These are phyloP conservation scores for Tuber aestivum DNA, from an alignment of 495 filamentous ascomycete species.

Conservation along the genomic window DNA sequence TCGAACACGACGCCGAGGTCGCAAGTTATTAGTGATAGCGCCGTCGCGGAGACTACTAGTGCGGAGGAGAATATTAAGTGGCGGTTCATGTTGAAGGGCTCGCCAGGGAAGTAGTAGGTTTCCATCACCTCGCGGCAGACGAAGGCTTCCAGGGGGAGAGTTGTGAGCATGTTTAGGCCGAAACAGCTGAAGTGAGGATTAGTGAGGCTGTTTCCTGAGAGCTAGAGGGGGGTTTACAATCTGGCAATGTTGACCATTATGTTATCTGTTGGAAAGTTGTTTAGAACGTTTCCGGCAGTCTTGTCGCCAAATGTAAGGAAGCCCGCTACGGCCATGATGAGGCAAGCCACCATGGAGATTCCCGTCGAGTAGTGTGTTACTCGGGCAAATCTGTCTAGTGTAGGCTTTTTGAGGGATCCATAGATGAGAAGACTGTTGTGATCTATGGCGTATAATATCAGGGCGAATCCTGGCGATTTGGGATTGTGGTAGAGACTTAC, in stretches of 20 bases:
- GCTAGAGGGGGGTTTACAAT: conserved; percentile 51
- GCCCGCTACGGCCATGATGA: conserved; percentile 79
- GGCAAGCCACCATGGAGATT: conserved; percentile 81
- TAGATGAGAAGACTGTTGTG: conserved; percentile 97
- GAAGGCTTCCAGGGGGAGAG: conserved; percentile 89
- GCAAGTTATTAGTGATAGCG: conserved; percentile 72
- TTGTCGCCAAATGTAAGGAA: conserved; percentile 89
- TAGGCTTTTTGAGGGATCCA: conserved; percentile 87
- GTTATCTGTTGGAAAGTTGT: conserved; percentile 90
- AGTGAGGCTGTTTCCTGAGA: neutral
- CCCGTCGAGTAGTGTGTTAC: conserved; percentile 90
- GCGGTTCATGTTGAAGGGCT: conserved; percentile 72
- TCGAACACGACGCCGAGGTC: conserved; percentile 93
- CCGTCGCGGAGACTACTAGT: conserved; percentile 73
- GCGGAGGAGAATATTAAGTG: conserved; percentile 78
- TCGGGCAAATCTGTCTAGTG: conserved; percentile 81
- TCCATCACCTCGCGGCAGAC: conserved; percentile 96
- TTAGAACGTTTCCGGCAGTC: conserved; percentile 90
- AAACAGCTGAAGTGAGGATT: conserved; percentile 56
- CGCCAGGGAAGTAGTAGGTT: conserved; percentile 79
- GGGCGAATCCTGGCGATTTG: conserved; percentile 22
- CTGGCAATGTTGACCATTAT: conserved; percentile 88
- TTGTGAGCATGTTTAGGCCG: conserved; percentile 97
- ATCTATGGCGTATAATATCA: conserved; percentile 49
- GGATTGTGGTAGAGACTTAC: conserved; percentile 46